These are phyloP conservation scores for Cryptosporidium meleagridis DNA, from an alignment of 169 alveolate genomes.

Conservation along the genomic window DNA sequence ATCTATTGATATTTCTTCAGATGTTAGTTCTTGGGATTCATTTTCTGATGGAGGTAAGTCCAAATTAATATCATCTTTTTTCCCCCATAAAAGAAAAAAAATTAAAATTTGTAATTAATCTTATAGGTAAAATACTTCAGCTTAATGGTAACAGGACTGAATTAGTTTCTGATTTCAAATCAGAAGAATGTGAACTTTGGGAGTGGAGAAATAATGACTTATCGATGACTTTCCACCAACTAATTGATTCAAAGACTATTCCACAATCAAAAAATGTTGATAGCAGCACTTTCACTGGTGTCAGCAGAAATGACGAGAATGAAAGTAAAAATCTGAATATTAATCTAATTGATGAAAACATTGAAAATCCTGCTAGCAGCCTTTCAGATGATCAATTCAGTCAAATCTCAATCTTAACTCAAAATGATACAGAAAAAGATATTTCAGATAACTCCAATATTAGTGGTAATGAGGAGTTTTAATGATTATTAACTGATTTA, in stretches of 20 bases:
- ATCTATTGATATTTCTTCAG: slow-evolving; percentile 13
- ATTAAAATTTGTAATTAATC: not conserved
- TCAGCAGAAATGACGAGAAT: not conserved
- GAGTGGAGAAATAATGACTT: slow-evolving; percentile 64
- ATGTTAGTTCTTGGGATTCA: slow-evolving; percentile 11
- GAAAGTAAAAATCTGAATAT: not conserved
- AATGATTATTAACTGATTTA: not conserved
- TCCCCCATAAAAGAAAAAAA: not conserved
- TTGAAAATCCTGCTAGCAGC: not conserved
- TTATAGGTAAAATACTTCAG: slow-evolving; percentile 47
- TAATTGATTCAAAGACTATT: slow-evolving; percentile 49
- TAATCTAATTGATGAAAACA: not conserved
- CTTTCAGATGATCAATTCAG: not conserved
- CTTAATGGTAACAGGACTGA: slow-evolving; percentile 5
- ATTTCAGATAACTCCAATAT: not conserved
- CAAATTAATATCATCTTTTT: not conserved
- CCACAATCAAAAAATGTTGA: slow-evolving; percentile 13
- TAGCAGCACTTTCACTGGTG: slow-evolving; percentile 4
- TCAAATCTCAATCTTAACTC: not conserved
- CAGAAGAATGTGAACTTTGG: slow-evolving; percentile 63
- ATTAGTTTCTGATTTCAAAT: slow-evolving; percentile 43
- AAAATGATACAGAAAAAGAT: not conserved
- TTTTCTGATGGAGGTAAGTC: slow-evolving; percentile 59
- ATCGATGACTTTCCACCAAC: slow-evolving; percentile 56
- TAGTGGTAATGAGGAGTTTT: not conserved